A percentile compares a stretch with the other conserved stretches of the same genome.
Evolutionary conservation across 176 grass and related monocot species (phyloP).

Genomic region (Bromus sterilis): DNA sequence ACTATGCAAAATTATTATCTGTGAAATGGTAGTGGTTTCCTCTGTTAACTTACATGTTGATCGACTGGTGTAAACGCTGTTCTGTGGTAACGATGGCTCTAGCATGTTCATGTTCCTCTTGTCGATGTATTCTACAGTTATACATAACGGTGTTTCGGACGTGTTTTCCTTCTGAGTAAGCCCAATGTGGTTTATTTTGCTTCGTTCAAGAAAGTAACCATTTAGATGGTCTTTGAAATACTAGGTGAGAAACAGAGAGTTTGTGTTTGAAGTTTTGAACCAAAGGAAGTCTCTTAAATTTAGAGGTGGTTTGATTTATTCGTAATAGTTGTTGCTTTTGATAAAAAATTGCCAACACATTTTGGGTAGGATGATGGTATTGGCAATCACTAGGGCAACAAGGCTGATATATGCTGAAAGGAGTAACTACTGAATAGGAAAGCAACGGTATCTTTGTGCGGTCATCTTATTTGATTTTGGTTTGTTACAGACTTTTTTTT

Average conservation of each 20-base stretch:
- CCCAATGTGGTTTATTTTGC: background rate
- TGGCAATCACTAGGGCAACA: background rate
- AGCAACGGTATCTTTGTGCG: background rate
- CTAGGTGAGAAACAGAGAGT: background rate
- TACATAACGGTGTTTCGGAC: background rate
- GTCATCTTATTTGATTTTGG: background rate
- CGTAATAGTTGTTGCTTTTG: background rate
- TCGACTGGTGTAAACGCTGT: background rate
- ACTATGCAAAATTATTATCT: conserved; percentile 5
- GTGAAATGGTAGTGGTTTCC: background rate
- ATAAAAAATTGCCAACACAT: background rate
- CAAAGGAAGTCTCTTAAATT: background rate
- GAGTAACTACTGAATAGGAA: too few relatives aligned
- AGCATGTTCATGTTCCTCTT: background rate
- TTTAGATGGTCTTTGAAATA: background rate
- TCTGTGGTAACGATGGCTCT: background rate
- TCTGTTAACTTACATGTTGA: background rate
- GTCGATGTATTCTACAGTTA: background rate
- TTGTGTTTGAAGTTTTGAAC: background rate
- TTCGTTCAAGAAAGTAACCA: background rate
- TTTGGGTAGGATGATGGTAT: background rate
- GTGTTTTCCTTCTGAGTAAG: background rate
- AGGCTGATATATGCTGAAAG: too few relatives aligned
- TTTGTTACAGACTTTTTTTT: too few relatives aligned
- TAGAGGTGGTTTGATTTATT: background rate